Base-by-base conservation (phyloP, 2,329 filamentous ascomycete genomes). In the Ilyonectria mors-panacis region DNA sequence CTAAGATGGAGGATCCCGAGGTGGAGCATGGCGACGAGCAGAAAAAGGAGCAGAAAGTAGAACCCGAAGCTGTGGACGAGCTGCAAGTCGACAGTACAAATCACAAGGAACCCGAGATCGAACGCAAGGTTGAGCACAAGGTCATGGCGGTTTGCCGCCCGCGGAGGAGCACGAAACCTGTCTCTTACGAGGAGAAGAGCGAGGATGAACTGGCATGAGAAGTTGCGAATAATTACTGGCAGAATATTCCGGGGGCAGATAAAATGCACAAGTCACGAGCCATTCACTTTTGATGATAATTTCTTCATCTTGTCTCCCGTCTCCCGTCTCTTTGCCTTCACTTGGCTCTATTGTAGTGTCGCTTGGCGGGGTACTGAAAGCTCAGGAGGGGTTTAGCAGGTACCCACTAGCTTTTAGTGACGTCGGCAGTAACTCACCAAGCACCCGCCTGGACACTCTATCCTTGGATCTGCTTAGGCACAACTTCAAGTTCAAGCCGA, bases 1-100 rank as follows among this genome's bases (percentile, higher is more conserved):
- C 47, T 19, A 66, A 56, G 37, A 76, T 68, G 70, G 66, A 68
- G 47, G 67, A 51, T 9, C 35, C 17, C 1, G 57, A 69, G 28
- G 33, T 55, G n/a, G 28, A 51, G 30, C 28, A 44, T 30, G 21
- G 23, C 59, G 26, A 37, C 10, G 12, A 21, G n/a, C 19, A 4
- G 15, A 54, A 28, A 15, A 23, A 15, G 9, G 48, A 15, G 28
- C 4, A 17, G 28, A 48, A 35, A 9, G 8, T 12, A 48, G 44
- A 37, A 15, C 17, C 7, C 13, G 48, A 50, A 33, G 21, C 12
- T 13, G 19, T 17, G 15, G 65, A 67, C 19, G 65, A 61, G 30
- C 57, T 67, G 19, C 61, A 53, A 17, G 45, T 9, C 3, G 58
- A 30, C 12, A 30, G 7, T 21, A n/a, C 6, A n/a, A 50, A 44